phyloP scores from a whole-genome alignment of 345 rosid species.

The Eucalyptus grandis region DNA sequence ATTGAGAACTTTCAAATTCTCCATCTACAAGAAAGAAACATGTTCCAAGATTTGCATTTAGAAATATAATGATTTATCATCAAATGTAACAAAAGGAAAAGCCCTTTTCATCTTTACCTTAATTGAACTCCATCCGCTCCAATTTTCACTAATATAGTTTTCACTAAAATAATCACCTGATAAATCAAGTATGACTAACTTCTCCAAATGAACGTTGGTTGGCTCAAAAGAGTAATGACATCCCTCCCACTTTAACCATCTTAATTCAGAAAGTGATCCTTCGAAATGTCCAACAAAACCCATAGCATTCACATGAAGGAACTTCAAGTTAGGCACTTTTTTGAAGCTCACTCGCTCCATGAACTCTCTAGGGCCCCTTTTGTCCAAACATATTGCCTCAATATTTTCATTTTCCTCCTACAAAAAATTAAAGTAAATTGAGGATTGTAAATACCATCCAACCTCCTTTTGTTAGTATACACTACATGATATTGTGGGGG shows the following conservation, averaged over 20 bases:
- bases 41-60: too few relatives aligned
- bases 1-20: too few relatives aligned
- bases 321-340: too few relatives aligned
- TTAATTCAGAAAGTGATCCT: background rate
- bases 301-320: background rate
- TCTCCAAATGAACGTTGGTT: too few relatives aligned
- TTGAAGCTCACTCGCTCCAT: rapidly evolving
- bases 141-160: too few relatives aligned
- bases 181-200: too few relatives aligned
- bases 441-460: background rate
- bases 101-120: background rate
- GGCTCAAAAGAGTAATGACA: background rate
- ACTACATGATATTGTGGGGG: too few relatives aligned
- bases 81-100: background rate
- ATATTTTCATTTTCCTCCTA: rapidly evolving
- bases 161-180: too few relatives aligned
- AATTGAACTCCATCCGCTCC: too few relatives aligned
- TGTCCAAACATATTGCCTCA: too few relatives aligned
- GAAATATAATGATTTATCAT: background rate
- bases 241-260: background rate
- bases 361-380: rapidly evolving
- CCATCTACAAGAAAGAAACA: too few relatives aligned
- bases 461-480: background rate
- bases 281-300: background rate
- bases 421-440: too few relatives aligned